Evolutionary conservation across 129 eudicot genomes (phyloP).

Genomic region (Centella asiatica): DNA sequence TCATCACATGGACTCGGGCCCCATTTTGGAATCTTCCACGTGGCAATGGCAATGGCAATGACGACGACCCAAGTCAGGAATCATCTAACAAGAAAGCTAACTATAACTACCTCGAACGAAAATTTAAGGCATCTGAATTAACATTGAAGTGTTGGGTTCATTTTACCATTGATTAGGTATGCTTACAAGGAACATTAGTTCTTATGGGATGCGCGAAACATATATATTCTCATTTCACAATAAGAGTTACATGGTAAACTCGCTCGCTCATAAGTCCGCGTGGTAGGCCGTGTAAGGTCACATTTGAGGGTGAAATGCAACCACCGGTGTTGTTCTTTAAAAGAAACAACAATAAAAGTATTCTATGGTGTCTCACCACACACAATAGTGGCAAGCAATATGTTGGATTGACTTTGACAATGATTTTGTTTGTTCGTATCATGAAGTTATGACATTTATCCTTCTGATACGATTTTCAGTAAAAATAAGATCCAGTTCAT

Average conservation of each 20-base stretch:
- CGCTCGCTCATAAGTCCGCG: not conserved
- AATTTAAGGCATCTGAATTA: too few species aligned
- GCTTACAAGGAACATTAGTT: too few species aligned
- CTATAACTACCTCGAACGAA: too few species aligned
- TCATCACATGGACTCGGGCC: slow-evolving; percentile 5
- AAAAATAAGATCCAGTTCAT: too few species aligned
- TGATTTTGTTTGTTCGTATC: slow-evolving; percentile 4
- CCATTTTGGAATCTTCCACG: not conserved
- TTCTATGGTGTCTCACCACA: not conserved
- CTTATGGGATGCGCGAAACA: too few species aligned
- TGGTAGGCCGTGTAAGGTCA: not conserved
- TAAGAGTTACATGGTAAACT: not conserved
- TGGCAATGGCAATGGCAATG: not conserved
- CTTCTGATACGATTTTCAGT: too few species aligned
- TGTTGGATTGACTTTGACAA: slow-evolving; percentile 19
- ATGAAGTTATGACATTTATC: not conserved
- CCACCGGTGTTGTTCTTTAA: too few species aligned
- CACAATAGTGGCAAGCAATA: slow-evolving; percentile 12
- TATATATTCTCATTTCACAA: too few species aligned
- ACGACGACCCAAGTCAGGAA: not conserved
- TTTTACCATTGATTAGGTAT: too few species aligned
- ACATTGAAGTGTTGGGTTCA: too few species aligned
- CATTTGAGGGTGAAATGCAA: not conserved
- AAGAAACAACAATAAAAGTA: not conserved
- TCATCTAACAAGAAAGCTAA: too few species aligned